These are phyloP conservation scores for Aphanomyces astaci DNA, from an alignment of 352 stramenopile genomes.

Conservation along the genomic window DNA sequence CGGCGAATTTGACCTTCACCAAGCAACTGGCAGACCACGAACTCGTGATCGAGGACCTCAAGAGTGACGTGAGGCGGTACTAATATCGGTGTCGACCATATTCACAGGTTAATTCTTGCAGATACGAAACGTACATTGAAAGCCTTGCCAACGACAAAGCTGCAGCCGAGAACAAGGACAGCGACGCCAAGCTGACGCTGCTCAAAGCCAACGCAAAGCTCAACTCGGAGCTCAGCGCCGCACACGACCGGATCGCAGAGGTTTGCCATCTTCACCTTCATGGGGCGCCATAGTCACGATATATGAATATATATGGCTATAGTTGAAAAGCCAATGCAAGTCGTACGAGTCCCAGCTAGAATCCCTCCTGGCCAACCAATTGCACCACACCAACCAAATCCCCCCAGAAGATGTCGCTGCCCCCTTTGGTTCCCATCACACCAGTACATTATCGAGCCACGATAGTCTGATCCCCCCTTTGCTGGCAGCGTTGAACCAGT, in stretches of 20 bases:
- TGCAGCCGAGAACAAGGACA: neutral
- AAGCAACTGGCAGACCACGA: neutral
- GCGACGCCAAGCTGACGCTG: neutral
- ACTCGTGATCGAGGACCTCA: slow-evolving; percentile 18
- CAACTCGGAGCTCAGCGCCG: neutral
- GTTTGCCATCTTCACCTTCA: too few relatives aligned
- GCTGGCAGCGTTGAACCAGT: neutral
- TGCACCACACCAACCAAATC: neutral
- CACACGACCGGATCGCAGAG: neutral
- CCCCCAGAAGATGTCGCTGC: too few relatives aligned
- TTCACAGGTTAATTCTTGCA: too few relatives aligned
- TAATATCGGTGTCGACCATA: too few relatives aligned
- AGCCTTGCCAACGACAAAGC: neutral
- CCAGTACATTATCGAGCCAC: too few relatives aligned
- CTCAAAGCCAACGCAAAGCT: neutral
- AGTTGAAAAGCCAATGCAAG: slow-evolving; percentile 11
- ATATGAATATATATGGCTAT: too few relatives aligned
- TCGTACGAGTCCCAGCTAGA: slow-evolving; percentile 14
- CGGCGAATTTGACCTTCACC: neutral
- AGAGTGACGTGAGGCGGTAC: neutral
- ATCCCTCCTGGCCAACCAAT: neutral
- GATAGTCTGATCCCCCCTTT: slow-evolving; percentile 5
- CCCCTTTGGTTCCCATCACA: neutral
- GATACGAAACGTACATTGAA: slow-evolving; percentile 15
- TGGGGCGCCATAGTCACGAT: too few relatives aligned